These are phyloP conservation scores for Carex pumila DNA, from an alignment of 176 grass and related monocot species.

Conservation along the genomic window DNA sequence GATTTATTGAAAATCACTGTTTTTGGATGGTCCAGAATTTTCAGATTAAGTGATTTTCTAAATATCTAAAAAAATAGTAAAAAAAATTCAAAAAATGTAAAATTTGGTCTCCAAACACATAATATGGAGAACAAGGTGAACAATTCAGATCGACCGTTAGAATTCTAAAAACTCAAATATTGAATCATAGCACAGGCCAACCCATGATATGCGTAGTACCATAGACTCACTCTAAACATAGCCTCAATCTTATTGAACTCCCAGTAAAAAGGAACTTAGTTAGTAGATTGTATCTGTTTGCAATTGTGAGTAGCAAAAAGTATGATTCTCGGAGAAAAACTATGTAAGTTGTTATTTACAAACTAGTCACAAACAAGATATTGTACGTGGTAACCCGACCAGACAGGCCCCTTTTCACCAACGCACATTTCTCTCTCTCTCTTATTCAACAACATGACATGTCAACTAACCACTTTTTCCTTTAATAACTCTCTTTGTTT, in stretches of 20 bases:
- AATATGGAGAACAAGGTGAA: too few relatives aligned
- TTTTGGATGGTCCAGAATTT: too few relatives aligned
- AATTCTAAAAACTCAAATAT: too few relatives aligned
- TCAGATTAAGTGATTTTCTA: too few relatives aligned
- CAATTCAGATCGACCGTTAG: too few relatives aligned
- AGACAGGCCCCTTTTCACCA: conserved; percentile 19
- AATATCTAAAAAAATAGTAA: too few relatives aligned
- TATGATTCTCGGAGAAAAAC: neutral
- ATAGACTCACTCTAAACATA: too few relatives aligned
- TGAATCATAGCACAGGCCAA: too few relatives aligned
- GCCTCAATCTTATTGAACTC: neutral
- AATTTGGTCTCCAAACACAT: too few relatives aligned
- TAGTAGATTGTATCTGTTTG: neutral
- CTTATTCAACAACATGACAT: conserved; percentile 26
- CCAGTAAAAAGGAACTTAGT: neutral
- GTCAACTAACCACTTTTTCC: conserved; percentile 26
- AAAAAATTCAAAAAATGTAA: too few relatives aligned
- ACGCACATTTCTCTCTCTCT: conserved; percentile 1
- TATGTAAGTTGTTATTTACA: conserved; percentile 19
- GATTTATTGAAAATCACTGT: too few relatives aligned
- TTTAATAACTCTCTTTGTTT: conserved; percentile 7
- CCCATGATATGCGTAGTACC: too few relatives aligned
- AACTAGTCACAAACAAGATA: conserved; percentile 22
- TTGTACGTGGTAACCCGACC: conserved; percentile 24
- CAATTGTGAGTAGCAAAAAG: neutral